A percentile compares a stretch with the other conserved stretches of the same genome.
Evolutionary conservation across 2,329 filamentous ascomycete genomes (phyloP).

Genomic region (Eutypa lata): DNA sequence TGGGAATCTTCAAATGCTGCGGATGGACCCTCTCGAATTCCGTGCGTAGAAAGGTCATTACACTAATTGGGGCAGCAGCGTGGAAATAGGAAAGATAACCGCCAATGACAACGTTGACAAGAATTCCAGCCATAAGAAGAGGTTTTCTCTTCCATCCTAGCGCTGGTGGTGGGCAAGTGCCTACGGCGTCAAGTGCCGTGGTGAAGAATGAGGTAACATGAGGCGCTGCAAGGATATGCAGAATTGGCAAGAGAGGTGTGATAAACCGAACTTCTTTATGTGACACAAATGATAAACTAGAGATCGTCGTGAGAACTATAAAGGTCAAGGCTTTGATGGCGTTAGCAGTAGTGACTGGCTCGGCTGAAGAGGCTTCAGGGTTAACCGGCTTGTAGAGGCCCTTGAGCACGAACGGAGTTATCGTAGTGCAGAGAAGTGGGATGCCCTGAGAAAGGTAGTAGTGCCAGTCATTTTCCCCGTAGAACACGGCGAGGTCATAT

Average conservation of each 20-base stretch:
- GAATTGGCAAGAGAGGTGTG: conserved; percentile 83
- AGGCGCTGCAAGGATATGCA: conserved; percentile 76
- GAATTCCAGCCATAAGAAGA: conserved; percentile 56
- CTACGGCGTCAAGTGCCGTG: conserved; percentile 28
- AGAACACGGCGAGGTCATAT: conserved; percentile 86
- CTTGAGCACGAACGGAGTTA: conserved; percentile 69
- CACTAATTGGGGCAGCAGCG: conserved; percentile 73
- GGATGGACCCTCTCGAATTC: conserved; percentile 63
- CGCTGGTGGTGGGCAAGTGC: conserved; percentile 23
- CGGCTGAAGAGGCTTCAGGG: conserved; percentile 28
- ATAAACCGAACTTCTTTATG: conserved; percentile 99
- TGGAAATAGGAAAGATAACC: conserved; percentile 74
- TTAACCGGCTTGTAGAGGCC: conserved; percentile 57
- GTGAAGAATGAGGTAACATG: conserved; percentile 64
- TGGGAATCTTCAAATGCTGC: conserved; percentile 29
- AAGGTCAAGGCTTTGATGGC: conserved; percentile 54
- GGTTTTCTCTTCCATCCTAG: conserved; percentile 47
- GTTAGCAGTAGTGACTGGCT: conserved; percentile 33
- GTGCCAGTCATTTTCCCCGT: conserved; percentile 84
- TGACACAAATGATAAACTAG: conserved; percentile 70
- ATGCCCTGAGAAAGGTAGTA: conserved; percentile 92
- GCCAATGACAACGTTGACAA: conserved; percentile 67
- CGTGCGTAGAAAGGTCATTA: conserved; percentile 71
- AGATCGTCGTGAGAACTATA: conserved; percentile 57
- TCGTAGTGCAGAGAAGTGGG: conserved; percentile 80